These are phyloP conservation scores for Diaporthe citriasiana DNA, from an alignment of 2,329 filamentous ascomycete species.

Conservation along the genomic window DNA sequence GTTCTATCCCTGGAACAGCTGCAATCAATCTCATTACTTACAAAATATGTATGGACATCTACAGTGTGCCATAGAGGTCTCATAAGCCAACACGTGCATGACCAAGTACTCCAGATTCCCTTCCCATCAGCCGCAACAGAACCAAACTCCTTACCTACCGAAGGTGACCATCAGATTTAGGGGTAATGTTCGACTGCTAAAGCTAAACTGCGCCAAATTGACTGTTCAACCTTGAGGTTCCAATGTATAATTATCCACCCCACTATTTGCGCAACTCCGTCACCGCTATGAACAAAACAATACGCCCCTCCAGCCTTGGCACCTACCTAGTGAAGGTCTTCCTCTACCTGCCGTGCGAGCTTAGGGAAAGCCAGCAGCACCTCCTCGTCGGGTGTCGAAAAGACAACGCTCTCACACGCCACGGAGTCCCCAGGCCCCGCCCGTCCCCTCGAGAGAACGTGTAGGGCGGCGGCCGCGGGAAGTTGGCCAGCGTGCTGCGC, in stretches of 20 bases:
- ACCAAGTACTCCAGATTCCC: neutral
- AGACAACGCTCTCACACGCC: slow-evolving; percentile 6
- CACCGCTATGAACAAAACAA: neutral
- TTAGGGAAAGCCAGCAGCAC: slow-evolving; percentile 16
- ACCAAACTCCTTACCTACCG: neutral
- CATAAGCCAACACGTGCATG: neutral
- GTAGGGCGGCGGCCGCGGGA: neutral
- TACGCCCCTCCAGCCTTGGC: neutral
- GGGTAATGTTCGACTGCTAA: neutral
- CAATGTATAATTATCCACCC: neutral
- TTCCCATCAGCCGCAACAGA: neutral
- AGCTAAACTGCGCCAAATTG: neutral
- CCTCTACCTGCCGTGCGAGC: neutral
- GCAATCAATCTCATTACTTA: neutral
- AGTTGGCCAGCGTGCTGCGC: slow-evolving; percentile 9
- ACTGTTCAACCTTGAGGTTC: neutral
- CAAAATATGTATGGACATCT: neutral
- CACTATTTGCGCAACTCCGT: neutral
- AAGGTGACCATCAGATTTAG: neutral
- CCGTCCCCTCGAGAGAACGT: neutral
- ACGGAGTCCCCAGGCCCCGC: neutral
- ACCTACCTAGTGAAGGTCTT: neutral
- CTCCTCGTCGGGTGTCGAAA: slow-evolving; percentile 10
- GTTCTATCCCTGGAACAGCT: too few species aligned
- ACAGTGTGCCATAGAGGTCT: neutral